A percentile compares a stretch with the other conserved stretches of the same genome.
These are phyloP conservation scores for Cytospora chrysosperma DNA, from an alignment of 2,329 filamentous ascomycete species.

Conservation along the genomic window DNA sequence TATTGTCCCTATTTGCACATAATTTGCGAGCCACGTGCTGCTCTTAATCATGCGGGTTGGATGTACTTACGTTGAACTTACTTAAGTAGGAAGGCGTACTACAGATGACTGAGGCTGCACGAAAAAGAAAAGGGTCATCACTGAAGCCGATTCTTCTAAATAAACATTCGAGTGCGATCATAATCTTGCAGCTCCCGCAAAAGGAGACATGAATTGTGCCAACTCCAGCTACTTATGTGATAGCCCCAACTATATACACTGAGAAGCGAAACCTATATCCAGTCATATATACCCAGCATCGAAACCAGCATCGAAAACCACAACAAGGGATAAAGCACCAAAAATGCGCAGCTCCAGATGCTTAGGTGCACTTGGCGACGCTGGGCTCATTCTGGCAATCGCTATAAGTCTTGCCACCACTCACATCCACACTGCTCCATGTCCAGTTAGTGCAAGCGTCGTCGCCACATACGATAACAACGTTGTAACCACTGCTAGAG, in stretches of 20 bases:
- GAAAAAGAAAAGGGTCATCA: too few species aligned
- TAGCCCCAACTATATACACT: neutral
- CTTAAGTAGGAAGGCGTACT: too few species aligned
- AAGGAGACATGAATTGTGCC: too few species aligned
- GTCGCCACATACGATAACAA: slow-evolving; percentile 54
- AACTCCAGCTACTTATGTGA: too few species aligned
- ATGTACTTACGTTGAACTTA: too few species aligned
- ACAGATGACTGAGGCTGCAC: too few species aligned
- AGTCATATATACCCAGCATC: neutral
- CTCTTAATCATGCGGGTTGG: too few species aligned
- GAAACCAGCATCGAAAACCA: neutral
- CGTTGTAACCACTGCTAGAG: slow-evolving; percentile 36
- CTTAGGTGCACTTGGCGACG: neutral
- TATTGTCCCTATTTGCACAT: neutral
- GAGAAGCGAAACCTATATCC: neutral
- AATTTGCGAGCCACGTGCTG: neutral
- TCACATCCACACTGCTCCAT: slow-evolving; percentile 49
- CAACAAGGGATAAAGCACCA: neutral
- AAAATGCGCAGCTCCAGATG: too few species aligned
- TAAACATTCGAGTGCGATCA: neutral
- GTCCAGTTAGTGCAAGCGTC: slow-evolving; percentile 53
- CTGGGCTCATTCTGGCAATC: slow-evolving; percentile 24
- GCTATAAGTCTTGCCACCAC: slow-evolving; percentile 42
- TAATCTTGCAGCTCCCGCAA: too few species aligned
- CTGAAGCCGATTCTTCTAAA: neutral